These are phyloP conservation scores for Pichia sp. DNA, from an alignment of 1,139 yeast species.

Conservation along the genomic window DNA sequence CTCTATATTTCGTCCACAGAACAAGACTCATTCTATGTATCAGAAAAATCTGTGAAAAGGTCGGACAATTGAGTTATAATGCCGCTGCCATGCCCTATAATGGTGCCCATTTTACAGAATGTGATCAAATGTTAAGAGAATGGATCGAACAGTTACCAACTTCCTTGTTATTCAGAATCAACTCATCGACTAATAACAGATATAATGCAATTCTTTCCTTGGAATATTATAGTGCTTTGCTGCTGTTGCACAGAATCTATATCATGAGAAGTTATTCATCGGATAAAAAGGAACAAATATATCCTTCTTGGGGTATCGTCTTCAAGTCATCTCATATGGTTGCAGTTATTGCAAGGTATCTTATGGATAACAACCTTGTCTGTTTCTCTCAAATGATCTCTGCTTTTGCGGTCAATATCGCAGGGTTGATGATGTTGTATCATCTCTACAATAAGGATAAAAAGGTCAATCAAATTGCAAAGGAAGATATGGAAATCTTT, in stretches of 20 bases:
- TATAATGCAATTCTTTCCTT: constrained; percentile 64
- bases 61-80: not conserved
- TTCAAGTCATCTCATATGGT: constrained; percentile 85
- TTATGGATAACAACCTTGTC: constrained; percentile 63
- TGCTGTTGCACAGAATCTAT: constrained; percentile 70
- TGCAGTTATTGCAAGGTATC: constrained; percentile 64
- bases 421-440: constrained; percentile 70
- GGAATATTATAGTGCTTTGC: constrained; percentile 71
- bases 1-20: constrained; percentile 55
- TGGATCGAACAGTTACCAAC: constrained; percentile 77
- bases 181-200: constrained; percentile 47
- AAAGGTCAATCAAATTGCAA: constrained; percentile 23
- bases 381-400: constrained; percentile 60
- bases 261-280: constrained; percentile 67
- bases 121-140: constrained; percentile 77
- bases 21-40: constrained; percentile 71
- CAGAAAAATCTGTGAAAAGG: constrained; percentile 47
- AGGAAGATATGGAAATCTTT: constrained; percentile 23
- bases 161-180: constrained; percentile 58
- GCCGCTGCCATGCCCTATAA: not conserved
- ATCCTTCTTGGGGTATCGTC: constrained; percentile 81
- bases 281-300: constrained; percentile 52
- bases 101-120: constrained; percentile 36
- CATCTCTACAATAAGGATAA: constrained; percentile 39
- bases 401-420: constrained; percentile 53